Conservation (phyloP, 164 flowering plant species). For the Amborella trichopoda region DNA sequence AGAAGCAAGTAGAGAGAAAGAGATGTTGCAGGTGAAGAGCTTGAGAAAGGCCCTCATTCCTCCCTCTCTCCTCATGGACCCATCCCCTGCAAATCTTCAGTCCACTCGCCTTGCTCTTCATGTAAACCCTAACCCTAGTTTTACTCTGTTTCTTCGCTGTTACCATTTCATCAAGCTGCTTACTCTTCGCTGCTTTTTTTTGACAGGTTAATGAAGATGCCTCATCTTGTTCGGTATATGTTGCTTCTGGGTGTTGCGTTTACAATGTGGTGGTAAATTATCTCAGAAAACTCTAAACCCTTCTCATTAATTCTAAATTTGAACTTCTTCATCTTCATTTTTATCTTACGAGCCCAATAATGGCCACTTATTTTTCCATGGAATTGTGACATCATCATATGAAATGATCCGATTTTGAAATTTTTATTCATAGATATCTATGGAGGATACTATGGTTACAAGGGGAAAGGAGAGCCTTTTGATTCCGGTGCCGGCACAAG, state of each 20-base stretch:
- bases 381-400: too few relatives aligned
- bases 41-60: constrained; percentile 8
- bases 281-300: not conserved
- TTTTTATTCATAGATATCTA: constrained; percentile 29
- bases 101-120: constrained; percentile 11
- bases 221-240: constrained; percentile 40
- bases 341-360: too few relatives aligned
- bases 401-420: too few relatives aligned
- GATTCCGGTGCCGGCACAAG: constrained; percentile 53
- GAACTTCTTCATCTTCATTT: too few relatives aligned
- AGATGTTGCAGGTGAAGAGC: constrained; percentile 7
- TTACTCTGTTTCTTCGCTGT: not conserved
- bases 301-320: too few relatives aligned
- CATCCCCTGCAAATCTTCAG: constrained; percentile 9
- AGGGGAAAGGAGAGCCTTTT: constrained; percentile 69
- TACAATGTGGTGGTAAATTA: constrained; percentile 38
- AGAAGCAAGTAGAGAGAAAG: too few relatives aligned
- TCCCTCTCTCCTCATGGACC: constrained; percentile 5
- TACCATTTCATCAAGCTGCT: not conserved
- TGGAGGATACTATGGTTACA: constrained; percentile 36
- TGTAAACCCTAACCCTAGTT: not conserved
- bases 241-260: constrained; percentile 57
- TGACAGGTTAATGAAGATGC: constrained; percentile 31
- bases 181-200: not conserved
- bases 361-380: too few relatives aligned